Evolutionary conservation across 805 yeast genomes (phyloP), one percentile per base, ranked within the genome.

Genomic region (Monosporozyma solicola): DNA sequence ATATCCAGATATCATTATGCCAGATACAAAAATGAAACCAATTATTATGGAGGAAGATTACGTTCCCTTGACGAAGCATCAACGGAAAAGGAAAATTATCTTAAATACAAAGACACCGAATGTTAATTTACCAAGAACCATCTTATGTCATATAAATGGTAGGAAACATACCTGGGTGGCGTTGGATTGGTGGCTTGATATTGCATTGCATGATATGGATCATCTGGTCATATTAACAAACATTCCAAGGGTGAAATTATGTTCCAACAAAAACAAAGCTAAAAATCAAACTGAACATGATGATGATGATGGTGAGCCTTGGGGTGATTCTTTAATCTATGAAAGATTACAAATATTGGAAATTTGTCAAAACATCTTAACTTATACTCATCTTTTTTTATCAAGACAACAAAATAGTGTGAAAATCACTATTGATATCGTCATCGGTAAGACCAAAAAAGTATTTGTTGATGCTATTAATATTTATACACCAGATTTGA

Each of bases 121-220:
- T 24, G 59, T 59, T 2, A 59, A 65, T 24, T 54, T 59, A 6
- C 66, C 67, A 33, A 71, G 91, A 59, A 76, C 76, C 1, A 72
- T 85, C 5, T 62, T 85, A 63, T 81, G 84, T 32, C 85, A 85
- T 62, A 72, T 86, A 29, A 74, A 82, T 57, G 95, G 88, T 1
- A 71, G 91, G 54, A 74, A 71, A 51, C 92, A 86, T 67, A 83
- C 94, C 0, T 86, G 95, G 95, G 87, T 84, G 7, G 82, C 89
- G 1, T 65, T 86, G 39, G 95, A 86, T 63, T 86, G 87, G 84
- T 70, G 79, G 7, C 69, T 83, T 53, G 71, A 72, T 46, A 70
- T 72, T 44, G 67, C 82, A 9, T 65, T 82, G 3, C 80, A 78
- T 57, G 72, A 81, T 61, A 87, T 88, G 8, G 95, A 86, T 64